A percentile compares a stretch with the other conserved stretches of the same genome.
Evolutionary conservation across 2,329 filamentous ascomycete species (phyloP).

Genomic region (Lasiodiplodia theobromae): DNA sequence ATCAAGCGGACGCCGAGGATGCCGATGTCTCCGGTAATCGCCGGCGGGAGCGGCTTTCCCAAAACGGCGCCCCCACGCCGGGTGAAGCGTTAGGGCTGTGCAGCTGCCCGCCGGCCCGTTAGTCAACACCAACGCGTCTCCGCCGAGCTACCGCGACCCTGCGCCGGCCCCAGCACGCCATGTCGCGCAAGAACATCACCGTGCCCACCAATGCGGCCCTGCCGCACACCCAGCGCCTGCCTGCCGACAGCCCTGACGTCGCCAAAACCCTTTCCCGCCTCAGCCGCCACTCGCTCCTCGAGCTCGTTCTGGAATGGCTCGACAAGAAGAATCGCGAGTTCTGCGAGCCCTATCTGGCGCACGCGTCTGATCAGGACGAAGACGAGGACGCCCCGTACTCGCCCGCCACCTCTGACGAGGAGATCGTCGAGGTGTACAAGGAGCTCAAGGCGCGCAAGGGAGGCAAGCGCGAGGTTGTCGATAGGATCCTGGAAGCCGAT

Average conservation of each 20-base stretch:
- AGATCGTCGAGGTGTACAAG: slow-evolving; percentile 64
- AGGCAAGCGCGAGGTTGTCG: slow-evolving; percentile 61
- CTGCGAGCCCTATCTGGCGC: slow-evolving; percentile 65
- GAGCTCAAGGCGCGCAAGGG: slow-evolving; percentile 53
- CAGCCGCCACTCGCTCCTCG: slow-evolving; percentile 74
- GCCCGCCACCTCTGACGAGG: slow-evolving; percentile 68
- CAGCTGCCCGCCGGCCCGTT: slow-evolving; percentile 16
- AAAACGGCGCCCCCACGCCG: slow-evolving; percentile 10
- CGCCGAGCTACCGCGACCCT: slow-evolving; percentile 23
- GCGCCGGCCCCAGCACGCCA: slow-evolving; percentile 21
- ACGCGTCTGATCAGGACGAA: slow-evolving; percentile 54
- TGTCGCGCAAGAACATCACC: slow-evolving; percentile 54
- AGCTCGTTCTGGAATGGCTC: slow-evolving; percentile 79
- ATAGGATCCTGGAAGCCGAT: slow-evolving; percentile 64
- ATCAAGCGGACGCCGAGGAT: not conserved
- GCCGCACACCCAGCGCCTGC: slow-evolving; percentile 73
- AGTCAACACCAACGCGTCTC: slow-evolving; percentile 29
- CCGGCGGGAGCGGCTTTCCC: slow-evolving; percentile 3
- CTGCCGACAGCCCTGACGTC: slow-evolving; percentile 69
- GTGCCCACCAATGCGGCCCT: slow-evolving; percentile 76
- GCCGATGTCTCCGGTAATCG: not conserved
- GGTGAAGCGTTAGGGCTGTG: not conserved
- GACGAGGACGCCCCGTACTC: slow-evolving; percentile 71
- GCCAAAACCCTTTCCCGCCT: slow-evolving; percentile 72
- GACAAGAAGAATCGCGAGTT: slow-evolving; percentile 68